Percentiles rank a stretch among this genome's conserved stretches.
Conservation (phyloP, 2,329 filamentous ascomycete genomes). For the Arthrobotrys pseudoclavata region DNA sequence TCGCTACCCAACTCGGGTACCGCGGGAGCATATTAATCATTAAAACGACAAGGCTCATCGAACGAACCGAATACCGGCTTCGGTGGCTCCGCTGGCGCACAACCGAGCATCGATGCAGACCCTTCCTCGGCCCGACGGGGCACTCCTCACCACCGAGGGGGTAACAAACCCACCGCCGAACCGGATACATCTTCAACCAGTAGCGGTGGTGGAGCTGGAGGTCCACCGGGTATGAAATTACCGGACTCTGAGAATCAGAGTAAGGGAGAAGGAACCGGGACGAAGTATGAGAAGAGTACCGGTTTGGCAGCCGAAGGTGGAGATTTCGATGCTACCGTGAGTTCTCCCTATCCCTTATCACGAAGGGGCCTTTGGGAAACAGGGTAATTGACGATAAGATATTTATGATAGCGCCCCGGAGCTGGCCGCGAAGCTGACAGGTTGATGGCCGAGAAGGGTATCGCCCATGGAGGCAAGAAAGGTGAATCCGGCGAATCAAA, state of each 20-base stretch:
- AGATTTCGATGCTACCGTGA: constrained; percentile 73
- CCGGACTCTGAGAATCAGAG: constrained; percentile 64
- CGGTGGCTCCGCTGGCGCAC: constrained; percentile 54
- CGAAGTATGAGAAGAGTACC: constrained; percentile 72
- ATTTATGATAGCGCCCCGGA: constrained; percentile 69
- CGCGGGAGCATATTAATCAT: background rate
- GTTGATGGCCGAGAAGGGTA: constrained; percentile 71
- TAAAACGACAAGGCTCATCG: constrained; percentile 31
- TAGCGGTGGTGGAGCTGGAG: constrained; percentile 63
- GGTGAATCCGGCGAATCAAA: constrained; percentile 58
- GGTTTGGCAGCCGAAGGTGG: constrained; percentile 76
- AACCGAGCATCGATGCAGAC: constrained; percentile 42
- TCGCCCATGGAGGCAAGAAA: constrained; percentile 65
- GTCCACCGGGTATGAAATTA: constrained; percentile 62
- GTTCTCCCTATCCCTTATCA: background rate
- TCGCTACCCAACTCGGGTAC: background rate
- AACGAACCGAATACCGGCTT: constrained; percentile 59
- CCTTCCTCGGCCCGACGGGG: constrained; percentile 25
- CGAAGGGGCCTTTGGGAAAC: background rate
- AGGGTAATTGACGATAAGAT: background rate
- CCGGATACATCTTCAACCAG: constrained; percentile 63
- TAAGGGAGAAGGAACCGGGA: constrained; percentile 70
- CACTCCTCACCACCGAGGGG: constrained; percentile 65
- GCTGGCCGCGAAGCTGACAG: constrained; percentile 78
- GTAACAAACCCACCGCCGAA: constrained; percentile 64